Conservation (phyloP, 805 yeast genomes). For the Metschnikowia reukaufii region DNA sequence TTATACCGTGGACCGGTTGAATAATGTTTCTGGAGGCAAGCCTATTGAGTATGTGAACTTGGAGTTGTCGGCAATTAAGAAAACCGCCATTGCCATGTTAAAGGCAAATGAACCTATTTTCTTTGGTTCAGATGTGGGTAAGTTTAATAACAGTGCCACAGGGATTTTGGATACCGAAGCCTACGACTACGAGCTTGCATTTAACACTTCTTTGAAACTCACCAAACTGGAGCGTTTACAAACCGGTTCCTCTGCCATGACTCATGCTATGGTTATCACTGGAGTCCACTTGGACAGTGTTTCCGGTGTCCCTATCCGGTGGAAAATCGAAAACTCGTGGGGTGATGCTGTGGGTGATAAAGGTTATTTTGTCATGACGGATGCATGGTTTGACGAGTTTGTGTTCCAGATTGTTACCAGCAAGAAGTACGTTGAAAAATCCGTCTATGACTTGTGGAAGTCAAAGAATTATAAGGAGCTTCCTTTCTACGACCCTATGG, state of each 20-base stretch:
- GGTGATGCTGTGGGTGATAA: conserved; percentile 41
- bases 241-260: conserved; percentile 75
- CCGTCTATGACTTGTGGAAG: conserved; percentile 38
- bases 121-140: conserved; percentile 89
- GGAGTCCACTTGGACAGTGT: conserved; percentile 70
- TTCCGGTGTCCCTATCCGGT: conserved; percentile 39
- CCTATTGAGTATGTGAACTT: conserved; percentile 71
- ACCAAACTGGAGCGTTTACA: conserved; percentile 67
- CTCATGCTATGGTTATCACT: conserved; percentile 86
- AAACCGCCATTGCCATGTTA: conserved; percentile 65
- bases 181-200: conserved; percentile 62
- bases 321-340: conserved; percentile 49
- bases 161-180: conserved; percentile 75
- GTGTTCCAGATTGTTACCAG: conserved; percentile 43
- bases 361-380: conserved; percentile 46
- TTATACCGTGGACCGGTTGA: conserved; percentile 70
- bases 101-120: conserved; percentile 76
- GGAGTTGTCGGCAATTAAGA: conserved; percentile 56
- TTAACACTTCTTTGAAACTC: conserved; percentile 52
- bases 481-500: conserved; percentile 46
- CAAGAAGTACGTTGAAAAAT: conserved; percentile 37
- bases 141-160: conserved; percentile 57
- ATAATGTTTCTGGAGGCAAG: conserved; percentile 70
- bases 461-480: conserved; percentile 30
- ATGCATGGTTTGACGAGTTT: conserved; percentile 44